Evolutionary conservation across 768 basidiomycete genomes (phyloP).

Genomic region (Amanita polypyramis): DNA sequence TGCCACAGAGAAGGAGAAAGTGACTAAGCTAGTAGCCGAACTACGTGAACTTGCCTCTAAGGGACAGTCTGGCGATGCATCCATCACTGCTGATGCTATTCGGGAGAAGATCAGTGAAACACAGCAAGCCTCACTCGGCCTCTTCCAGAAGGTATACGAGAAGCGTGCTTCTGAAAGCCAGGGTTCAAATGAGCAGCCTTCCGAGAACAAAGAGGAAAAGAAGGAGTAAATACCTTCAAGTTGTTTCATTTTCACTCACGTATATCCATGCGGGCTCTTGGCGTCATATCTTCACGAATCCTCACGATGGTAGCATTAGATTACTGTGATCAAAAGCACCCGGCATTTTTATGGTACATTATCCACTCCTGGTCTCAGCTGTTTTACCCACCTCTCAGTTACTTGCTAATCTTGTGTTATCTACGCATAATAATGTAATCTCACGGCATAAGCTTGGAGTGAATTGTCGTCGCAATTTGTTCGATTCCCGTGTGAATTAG

Average conservation of each 20-base stretch:
- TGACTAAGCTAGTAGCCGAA: slow-evolving; percentile 75
- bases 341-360: slow-evolving; percentile 4
- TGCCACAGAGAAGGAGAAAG: slow-evolving; percentile 87
- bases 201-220: slow-evolving; percentile 50
- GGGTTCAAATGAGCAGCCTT: slow-evolving; percentile 31
- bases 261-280: neutral
- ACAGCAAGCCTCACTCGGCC: slow-evolving; percentile 87
- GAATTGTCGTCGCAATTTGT: no score
- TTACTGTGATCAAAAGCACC: slow-evolving; percentile 1
- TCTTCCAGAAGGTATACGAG: slow-evolving; percentile 98
- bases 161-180: slow-evolving; percentile 71
- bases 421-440: slow-evolving; percentile 4
- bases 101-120: slow-evolving; percentile 90
- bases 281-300: neutral
- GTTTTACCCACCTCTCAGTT: slow-evolving; percentile 6
- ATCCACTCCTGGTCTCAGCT: neutral
- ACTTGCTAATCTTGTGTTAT: neutral
- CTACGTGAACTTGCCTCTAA: slow-evolving; percentile 84
- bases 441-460: neutral
- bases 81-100: slow-evolving; percentile 77
- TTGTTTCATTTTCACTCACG: neutral
- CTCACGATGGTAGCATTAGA: slow-evolving; percentile 5
- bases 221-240: slow-evolving; percentile 2
- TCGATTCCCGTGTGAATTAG: neutral
- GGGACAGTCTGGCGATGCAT: slow-evolving; percentile 79